phyloP scores from a whole-genome alignment of 768 basidiomycete species.

The Mycena alexandri region DNA sequence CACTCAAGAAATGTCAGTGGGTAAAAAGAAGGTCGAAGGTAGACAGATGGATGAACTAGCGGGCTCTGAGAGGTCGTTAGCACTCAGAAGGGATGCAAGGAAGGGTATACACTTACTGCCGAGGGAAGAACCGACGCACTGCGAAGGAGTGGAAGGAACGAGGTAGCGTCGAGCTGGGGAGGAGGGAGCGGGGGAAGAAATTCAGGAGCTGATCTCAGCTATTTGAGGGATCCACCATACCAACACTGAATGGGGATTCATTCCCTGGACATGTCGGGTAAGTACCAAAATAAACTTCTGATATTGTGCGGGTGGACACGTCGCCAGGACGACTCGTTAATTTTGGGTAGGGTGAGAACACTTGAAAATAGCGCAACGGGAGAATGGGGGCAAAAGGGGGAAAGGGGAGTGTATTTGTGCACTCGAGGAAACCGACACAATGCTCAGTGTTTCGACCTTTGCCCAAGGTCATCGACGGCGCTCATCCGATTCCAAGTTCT shows the following conservation, averaged over 20 bases:
- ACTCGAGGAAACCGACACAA: too few species aligned
- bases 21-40: conserved; percentile 26
- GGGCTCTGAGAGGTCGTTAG: background rate
- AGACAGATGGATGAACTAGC: conserved; percentile 20
- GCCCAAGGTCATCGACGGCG: too few species aligned
- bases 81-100: too few species aligned
- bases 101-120: conserved; percentile 17
- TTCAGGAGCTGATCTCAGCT: background rate
- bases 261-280: too few species aligned
- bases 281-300: too few species aligned
- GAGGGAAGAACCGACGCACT: conserved; percentile 30
- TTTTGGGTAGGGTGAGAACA: too few species aligned
- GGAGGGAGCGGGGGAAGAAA: conserved; percentile 13
- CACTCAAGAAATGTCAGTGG: conserved; percentile 27
- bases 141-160: conserved; percentile 36
- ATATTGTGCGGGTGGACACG: too few species aligned
- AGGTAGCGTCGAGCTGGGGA: conserved; percentile 28
- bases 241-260: conserved; percentile 26
- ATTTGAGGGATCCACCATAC: conserved; percentile 28
- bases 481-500: too few species aligned
- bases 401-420: too few species aligned
- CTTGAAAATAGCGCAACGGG: too few species aligned
- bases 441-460: too few species aligned
- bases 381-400: too few species aligned
- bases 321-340: conserved; percentile 5